Evolutionary conservation across 371 early-diverging fungal genomes (phyloP).

Genomic region (Coelomomyces lativittatus): DNA sequence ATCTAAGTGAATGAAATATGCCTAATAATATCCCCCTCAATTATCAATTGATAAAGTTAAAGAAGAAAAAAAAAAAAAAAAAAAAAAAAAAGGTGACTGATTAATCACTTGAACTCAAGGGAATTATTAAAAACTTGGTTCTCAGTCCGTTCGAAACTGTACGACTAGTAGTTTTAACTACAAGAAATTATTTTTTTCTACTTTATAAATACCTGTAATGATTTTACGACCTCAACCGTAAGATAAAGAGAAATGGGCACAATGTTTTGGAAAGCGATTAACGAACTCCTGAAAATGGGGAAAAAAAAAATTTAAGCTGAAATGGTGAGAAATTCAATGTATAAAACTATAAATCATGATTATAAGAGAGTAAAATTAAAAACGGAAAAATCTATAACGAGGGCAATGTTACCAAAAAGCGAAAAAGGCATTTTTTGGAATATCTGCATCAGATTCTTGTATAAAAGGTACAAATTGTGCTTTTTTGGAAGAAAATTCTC

Average conservation of each 20-base stretch:
- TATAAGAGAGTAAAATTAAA: not conserved
- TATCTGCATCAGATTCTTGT: not conserved
- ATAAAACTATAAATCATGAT: not conserved
- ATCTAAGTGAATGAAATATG: slow-evolving; percentile 61
- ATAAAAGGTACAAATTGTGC: not conserved
- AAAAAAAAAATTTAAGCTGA: not conserved
- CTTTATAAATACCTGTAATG: slow-evolving; percentile 31
- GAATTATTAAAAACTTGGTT: too few relatives aligned
- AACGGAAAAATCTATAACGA: not conserved
- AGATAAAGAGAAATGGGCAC: slow-evolving; percentile 93
- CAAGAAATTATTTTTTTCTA: too few relatives aligned
- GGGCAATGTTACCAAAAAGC: slow-evolving; percentile 12
- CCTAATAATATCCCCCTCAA: slow-evolving; percentile 15
- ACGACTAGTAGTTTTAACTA: too few relatives aligned
- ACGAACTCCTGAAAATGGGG: slow-evolving; percentile 24
- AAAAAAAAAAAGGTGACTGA: too few relatives aligned
- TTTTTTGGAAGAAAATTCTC: not conserved
- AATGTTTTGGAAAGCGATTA: slow-evolving; percentile 56
- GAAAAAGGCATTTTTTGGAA: slow-evolving; percentile 5
- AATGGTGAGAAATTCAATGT: not conserved
- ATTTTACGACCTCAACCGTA: slow-evolving; percentile 79
- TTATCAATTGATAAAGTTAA: not conserved
- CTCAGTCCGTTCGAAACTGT: too few relatives aligned
- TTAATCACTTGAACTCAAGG: too few relatives aligned
- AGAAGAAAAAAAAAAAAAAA: too few relatives aligned